A percentile compares a stretch with the other conserved stretches of the same genome.
Evolutionary conservation across 805 yeast species (phyloP).

Genomic region (Schwanniomyces pseudopolymorphus): DNA sequence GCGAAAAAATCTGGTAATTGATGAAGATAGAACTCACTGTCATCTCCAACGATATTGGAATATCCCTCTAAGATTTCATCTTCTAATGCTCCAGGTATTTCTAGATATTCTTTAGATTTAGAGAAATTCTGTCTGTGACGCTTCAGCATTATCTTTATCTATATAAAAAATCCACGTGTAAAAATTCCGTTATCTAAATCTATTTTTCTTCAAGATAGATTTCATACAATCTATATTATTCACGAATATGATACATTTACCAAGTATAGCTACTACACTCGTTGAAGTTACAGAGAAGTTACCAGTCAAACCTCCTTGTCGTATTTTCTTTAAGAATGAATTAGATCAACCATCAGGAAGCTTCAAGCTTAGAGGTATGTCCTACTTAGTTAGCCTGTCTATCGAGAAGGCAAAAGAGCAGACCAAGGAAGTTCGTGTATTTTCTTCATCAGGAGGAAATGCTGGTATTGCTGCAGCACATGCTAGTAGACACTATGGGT

Average conservation of each 20-base stretch:
- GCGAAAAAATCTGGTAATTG: slow-evolving; percentile 25
- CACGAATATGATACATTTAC: background rate
- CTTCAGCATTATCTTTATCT: slow-evolving; percentile 2
- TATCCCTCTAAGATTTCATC: slow-evolving; percentile 37
- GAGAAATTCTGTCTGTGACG: slow-evolving; percentile 8
- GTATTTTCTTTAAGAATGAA: slow-evolving; percentile 49
- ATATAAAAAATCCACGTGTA: no score
- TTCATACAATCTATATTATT: no score
- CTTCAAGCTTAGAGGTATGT: slow-evolving; percentile 57
- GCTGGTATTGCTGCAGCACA: slow-evolving; percentile 38
- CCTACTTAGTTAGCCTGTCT: slow-evolving; percentile 41
- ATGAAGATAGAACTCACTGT: slow-evolving; percentile 26
- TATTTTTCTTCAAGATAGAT: no score
- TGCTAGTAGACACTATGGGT: slow-evolving; percentile 16
- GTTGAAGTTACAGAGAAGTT: slow-evolving; percentile 27
- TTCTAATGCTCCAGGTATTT: slow-evolving; percentile 21
- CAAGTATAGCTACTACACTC: slow-evolving; percentile 29
- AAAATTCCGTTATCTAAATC: no score
- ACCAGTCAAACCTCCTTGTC: slow-evolving; percentile 28
- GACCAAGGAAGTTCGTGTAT: slow-evolving; percentile 18
- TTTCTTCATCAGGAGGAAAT: slow-evolving; percentile 35
- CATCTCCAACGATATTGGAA: slow-evolving; percentile 18
- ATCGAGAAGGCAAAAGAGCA: slow-evolving; percentile 24
- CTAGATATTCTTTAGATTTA: slow-evolving; percentile 11
- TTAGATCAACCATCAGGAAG: slow-evolving; percentile 57